Evolutionary conservation across 2,329 filamentous ascomycete genomes (phyloP).

Genomic region (Berkeleyomyces basicola): DNA sequence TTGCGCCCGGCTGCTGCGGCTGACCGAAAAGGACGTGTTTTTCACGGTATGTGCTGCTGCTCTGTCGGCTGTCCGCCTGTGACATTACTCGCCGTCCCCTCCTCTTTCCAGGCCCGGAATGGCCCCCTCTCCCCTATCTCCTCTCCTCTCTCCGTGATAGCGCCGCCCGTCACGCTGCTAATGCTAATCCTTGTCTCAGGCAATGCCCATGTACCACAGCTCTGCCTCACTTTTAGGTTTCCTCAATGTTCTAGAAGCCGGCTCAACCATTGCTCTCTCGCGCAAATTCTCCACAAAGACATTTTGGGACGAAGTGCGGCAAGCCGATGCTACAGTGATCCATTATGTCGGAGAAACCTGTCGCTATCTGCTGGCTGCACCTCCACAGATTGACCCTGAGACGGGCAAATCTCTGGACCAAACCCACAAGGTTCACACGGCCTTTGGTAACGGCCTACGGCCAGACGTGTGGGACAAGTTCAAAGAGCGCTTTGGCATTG

Average conservation of each 20-base stretch:
- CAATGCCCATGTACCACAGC: conserved; percentile 81
- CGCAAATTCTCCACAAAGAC: conserved; percentile 60
- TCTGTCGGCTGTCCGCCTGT: neutral
- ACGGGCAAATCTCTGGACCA: conserved; percentile 55
- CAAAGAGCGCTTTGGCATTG: conserved; percentile 63
- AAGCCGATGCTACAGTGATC: conserved; percentile 53
- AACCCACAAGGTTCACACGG: conserved; percentile 54
- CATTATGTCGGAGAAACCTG: conserved; percentile 84
- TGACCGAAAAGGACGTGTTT: conserved; percentile 49
- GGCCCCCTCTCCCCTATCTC: neutral
- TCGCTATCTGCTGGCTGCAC: conserved; percentile 59
- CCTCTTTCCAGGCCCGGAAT: neutral
- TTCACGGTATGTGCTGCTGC: conserved; percentile 44
- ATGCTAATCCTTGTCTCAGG: conserved; percentile 26
- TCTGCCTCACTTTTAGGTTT: conserved; percentile 60
- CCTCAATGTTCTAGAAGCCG: conserved; percentile 38
- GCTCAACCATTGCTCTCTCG: conserved; percentile 53
- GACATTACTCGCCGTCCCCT: neutral
- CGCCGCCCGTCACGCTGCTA: conserved; percentile 7
- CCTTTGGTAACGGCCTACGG: conserved; percentile 71
- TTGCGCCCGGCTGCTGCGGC: conserved; percentile 35
- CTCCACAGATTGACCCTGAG: conserved; percentile 41
- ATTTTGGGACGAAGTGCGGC: conserved; percentile 65
- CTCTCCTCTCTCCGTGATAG: neutral
- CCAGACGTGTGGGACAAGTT: conserved; percentile 77